A percentile compares a stretch with the other conserved stretches of the same genome.
Conservation (phyloP, 2,329 filamentous ascomycete genomes). For the Fragosphaeria purpurea region DNA sequence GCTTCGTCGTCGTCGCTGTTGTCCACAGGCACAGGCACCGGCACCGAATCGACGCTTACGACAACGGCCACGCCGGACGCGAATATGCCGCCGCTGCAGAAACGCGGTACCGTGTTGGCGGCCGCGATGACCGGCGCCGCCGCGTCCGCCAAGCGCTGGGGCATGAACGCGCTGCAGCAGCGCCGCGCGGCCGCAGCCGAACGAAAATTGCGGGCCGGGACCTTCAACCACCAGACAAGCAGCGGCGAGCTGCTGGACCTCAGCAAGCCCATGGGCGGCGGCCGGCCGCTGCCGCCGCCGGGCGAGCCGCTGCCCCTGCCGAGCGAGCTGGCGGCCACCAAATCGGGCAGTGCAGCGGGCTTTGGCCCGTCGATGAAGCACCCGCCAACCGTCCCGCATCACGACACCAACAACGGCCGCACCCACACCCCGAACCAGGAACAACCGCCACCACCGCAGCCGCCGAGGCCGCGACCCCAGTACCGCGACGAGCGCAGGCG, state of each 20-base stretch:
- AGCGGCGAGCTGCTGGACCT: constrained; percentile 29
- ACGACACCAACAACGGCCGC: no score
- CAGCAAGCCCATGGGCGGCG: constrained; percentile 67
- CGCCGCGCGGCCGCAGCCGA: constrained; percentile 17
- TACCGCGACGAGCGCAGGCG: no score
- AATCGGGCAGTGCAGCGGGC: background rate
- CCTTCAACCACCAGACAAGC: background rate
- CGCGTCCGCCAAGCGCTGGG: constrained; percentile 48
- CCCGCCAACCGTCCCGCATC: no score
- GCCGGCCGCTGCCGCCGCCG: constrained; percentile 70
- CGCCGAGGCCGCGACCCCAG: no score
- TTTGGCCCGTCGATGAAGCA: no score
- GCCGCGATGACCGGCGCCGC: constrained; percentile 44
- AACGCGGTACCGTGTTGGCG: constrained; percentile 38
- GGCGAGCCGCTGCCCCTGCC: constrained; percentile 68
- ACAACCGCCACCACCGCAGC: no score
- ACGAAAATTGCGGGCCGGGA: constrained; percentile 1
- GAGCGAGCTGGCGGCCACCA: constrained; percentile 3
- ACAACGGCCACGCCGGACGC: constrained; percentile 16
- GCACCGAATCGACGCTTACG: constrained; percentile 5
- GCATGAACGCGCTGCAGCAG: constrained; percentile 45
- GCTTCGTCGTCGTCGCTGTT: background rate
- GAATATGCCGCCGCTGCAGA: constrained; percentile 21
- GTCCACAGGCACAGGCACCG: background rate
- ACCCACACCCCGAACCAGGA: no score